A percentile compares a stretch with the other conserved stretches of the same genome.
These are phyloP conservation scores for Hypoxylon rubiginosum DNA, from an alignment of 2,329 filamentous ascomycete genomes.

Conservation along the genomic window DNA sequence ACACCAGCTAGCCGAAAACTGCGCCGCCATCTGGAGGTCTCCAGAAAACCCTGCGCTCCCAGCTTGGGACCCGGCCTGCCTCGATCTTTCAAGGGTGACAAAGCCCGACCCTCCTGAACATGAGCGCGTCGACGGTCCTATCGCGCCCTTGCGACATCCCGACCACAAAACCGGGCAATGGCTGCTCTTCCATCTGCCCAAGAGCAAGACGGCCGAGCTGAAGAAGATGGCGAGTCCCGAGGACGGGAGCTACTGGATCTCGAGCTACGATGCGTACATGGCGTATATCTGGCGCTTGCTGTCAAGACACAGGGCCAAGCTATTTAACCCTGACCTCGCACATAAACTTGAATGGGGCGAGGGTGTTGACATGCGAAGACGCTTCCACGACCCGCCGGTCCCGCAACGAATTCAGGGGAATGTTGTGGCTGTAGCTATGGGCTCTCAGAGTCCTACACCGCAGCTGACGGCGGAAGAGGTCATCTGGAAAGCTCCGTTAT, in stretches of 20 bases:
- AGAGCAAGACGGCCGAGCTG: conserved; percentile 57
- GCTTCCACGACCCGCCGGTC: conserved; percentile 11
- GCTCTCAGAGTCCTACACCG: conserved; percentile 34
- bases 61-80: conserved; percentile 52
- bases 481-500: conserved; percentile 54
- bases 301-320: conserved; percentile 50
- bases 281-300: conserved; percentile 59
- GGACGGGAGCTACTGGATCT: conserved; percentile 54
- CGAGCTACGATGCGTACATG: conserved; percentile 59
- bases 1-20: conserved; percentile 60
- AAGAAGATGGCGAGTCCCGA: conserved; percentile 54
- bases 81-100: conserved; percentile 16
- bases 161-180: conserved; percentile 44
- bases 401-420: conserved; percentile 49
- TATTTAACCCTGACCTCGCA: conserved; percentile 51
- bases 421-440: conserved; percentile 8
- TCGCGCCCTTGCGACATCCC: conserved; percentile 45
- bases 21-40: conserved; percentile 48
- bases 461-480: conserved; percentile 51
- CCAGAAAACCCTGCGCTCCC: conserved; percentile 48
- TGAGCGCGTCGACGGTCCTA: conserved; percentile 17
- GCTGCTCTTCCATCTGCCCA: conserved; percentile 59
- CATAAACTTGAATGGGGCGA: conserved; percentile 43
- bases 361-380: conserved; percentile 45
- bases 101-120: conserved; percentile 13